A percentile compares a stretch with the other conserved stretches of the same genome.
Conservation (phyloP, 257 asterid genomes). For the Rehmannia glutinosa region DNA sequence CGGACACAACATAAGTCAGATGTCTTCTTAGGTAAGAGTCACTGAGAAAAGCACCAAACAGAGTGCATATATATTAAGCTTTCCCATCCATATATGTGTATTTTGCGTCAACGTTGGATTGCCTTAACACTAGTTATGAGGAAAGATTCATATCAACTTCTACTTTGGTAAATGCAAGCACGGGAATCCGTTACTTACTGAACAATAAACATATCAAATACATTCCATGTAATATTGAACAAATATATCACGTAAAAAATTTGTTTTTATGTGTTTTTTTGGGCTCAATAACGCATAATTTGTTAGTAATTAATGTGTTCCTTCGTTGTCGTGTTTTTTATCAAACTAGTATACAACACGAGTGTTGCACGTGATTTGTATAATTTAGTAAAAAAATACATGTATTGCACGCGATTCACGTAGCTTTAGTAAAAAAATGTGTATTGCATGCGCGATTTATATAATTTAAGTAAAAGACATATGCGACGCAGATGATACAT, state of each 20-base stretch:
- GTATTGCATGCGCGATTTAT: too few relatives aligned
- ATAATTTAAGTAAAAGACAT: too few relatives aligned
- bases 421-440: too few relatives aligned
- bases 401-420: too few relatives aligned
- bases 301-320: too few relatives aligned
- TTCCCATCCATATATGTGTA: constrained; percentile 65
- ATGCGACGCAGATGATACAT: too few relatives aligned
- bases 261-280: too few relatives aligned
- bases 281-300: too few relatives aligned
- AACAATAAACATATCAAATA: background rate
- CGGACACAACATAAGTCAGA: constrained; percentile 49
- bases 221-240: background rate
- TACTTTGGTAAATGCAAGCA: constrained; percentile 56
- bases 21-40: constrained; percentile 59
- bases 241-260: background rate
- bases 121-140: constrained; percentile 49
- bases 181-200: constrained; percentile 63
- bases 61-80: constrained; percentile 49
- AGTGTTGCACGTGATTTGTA: too few relatives aligned
- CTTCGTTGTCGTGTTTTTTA: too few relatives aligned
- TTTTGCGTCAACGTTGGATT: constrained; percentile 56
- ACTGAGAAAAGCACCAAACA: constrained; percentile 60
- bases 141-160: constrained; percentile 65
- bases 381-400: too few relatives aligned
- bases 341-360: too few relatives aligned